Evolutionary conservation across 805 yeast species (phyloP), one percentile per base, ranked within the genome.

Genomic region (Tetrapisispora taiwanensis): DNA sequence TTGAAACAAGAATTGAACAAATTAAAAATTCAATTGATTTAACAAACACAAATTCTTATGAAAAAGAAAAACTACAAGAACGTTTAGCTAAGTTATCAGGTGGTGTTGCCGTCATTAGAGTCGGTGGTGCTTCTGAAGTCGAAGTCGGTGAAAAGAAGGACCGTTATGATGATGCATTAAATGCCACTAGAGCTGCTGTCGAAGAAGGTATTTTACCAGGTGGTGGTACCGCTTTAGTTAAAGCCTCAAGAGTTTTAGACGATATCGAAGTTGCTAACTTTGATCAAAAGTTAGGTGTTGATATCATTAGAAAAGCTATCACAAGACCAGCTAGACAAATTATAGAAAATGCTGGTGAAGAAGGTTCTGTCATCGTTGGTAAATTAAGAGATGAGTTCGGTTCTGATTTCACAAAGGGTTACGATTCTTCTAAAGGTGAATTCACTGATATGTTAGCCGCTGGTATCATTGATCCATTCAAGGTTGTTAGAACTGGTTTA

Each of bases 71-170:
- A 73, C 76, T 90, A 61, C 96, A 87, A 72, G 97, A 90, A 74
- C 83, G 98, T 72, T 75, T 92, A 53, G 97, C 98, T 59, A 92
- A 90, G 73, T 76, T 92, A 53, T 83, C 95, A 39, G 96, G 96
- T 48, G 97, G 97, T 78, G 97, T 92, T 63, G 98, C 98, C 45
- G 97, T 92, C 52, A 76, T 92, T 61, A 85, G 84, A 74, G 97
- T 90, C 50, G 98, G 98, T 66, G 98, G 98, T 56, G 67, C 95
- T 38, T 84, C 95, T 19, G 97, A 92, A 72, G 84, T 92, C 54
- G 97, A 92, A 72, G 98, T 92, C 54, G 94, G 97, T 62, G 98
- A 92, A 76, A 92, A 92, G 92, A 92, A 92, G 75, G 98, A 92
- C 68, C 84, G 98, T 71, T 86, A 88, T 63, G 97, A 92, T 60